phyloP scores from a whole-genome alignment of 2,329 filamentous ascomycete species.

The Aspergillus neotritici region DNA sequence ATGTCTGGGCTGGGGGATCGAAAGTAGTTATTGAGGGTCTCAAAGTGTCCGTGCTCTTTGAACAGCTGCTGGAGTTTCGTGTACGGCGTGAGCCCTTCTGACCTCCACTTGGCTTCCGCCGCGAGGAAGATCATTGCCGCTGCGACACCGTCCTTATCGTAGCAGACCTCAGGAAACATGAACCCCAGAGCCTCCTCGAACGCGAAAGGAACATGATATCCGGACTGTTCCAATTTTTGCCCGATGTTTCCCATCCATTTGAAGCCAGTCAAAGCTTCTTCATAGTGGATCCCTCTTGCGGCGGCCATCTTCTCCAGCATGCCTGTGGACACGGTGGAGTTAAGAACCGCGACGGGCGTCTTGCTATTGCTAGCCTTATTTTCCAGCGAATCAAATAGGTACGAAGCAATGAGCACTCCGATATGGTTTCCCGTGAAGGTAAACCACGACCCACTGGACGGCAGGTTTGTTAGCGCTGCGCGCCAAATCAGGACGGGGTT shows the following conservation, averaged over 20 bases:
- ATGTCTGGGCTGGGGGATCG: constrained; percentile 50
- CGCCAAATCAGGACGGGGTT: neutral
- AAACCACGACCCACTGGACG: constrained; percentile 48
- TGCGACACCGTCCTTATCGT: constrained; percentile 61
- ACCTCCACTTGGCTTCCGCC: constrained; percentile 47
- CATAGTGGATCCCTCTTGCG: constrained; percentile 51
- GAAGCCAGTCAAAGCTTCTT: constrained; percentile 61
- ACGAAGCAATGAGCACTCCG: constrained; percentile 55
- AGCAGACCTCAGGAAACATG: constrained; percentile 58
- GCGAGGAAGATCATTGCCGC: constrained; percentile 56
- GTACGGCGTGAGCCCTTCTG: constrained; percentile 52
- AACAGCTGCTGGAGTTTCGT: constrained; percentile 55
- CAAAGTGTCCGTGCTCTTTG: constrained; percentile 54
- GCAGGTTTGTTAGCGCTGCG: constrained; percentile 1
- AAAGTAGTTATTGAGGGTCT: constrained; percentile 60
- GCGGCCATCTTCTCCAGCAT: constrained; percentile 56
- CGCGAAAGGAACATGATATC: constrained; percentile 51
- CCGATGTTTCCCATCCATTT: constrained; percentile 63
- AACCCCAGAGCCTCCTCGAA: constrained; percentile 64
- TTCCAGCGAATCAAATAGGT: constrained; percentile 47
- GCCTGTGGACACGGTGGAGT: constrained; percentile 59
- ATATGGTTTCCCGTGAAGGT: constrained; percentile 62
- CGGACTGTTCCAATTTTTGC: constrained; percentile 45
- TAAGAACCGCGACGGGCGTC: constrained; percentile 50
- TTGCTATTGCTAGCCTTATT: constrained; percentile 20